Base-by-base conservation (phyloP, 495 filamentous ascomycete species). In the Xylaria sp. region DNA sequence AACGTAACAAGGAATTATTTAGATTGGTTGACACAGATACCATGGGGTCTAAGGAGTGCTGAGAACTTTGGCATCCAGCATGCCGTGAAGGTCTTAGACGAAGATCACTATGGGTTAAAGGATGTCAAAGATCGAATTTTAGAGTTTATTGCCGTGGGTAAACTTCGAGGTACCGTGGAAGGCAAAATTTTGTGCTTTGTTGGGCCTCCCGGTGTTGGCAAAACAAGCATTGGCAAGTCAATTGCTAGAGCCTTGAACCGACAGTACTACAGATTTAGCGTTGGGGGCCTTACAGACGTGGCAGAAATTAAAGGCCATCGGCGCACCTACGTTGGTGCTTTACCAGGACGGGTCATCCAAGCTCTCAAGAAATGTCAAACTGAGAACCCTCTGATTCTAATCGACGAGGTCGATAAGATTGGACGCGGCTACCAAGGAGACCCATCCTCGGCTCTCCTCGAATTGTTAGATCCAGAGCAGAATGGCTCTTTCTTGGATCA, bases 251-350 rank as follows among this genome's bases (percentile, higher is more conserved):
- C 97, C 35, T 84, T 99, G 67, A 97, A 97, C 80, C 86, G 97
- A 43, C 91, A 98, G 79, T 99, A 98, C 82, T 98, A 98, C 85
- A 88, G 97, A 64, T 98, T 99, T 85, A 97, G 94, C 71, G 97
- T 99, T 19, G 97, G 97, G 73, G 97, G 97, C 69, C 86, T 99
- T 68, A 94, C 94, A 15, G 97, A 99, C 82, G 97, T 98, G 73
- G 96, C 97, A n/a, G 97, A 99, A 80, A 97, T 99, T 82, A 99
- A 99, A 85, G 97, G 97, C 55, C 97, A 99, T 78, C 87, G 97
- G 71, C 86, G 97, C 73, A 99, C 97, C 14, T 99, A 99, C 76
- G 95, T 99, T 65, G 97, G 97, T 68, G 97, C 97, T 53, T 84
- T 99, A 53, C 97, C 97, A 33, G 97, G 97, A 31, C 91, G 97